Percentiles rank a stretch among this genome's conserved stretches.
phyloP scores from a whole-genome alignment of 2,329 filamentous ascomycete species.

The Beauveria brongniartii region DNA sequence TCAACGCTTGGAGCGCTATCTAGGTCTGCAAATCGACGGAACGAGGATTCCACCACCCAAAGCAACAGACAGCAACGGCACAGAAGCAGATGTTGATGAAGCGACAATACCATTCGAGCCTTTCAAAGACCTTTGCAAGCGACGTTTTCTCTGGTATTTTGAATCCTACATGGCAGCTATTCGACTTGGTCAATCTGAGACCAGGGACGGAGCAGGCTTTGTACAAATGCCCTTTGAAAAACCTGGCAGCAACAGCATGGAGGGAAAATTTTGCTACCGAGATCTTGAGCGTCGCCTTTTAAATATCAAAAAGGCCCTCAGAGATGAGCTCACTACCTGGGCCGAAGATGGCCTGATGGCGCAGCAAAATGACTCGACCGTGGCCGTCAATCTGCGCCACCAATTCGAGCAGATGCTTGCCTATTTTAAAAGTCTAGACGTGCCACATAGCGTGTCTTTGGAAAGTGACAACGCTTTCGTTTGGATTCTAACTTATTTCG shows the following conservation, averaged over 20 bases:
- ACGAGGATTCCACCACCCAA: constrained; percentile 24
- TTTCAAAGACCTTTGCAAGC: constrained; percentile 85
- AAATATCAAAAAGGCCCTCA: constrained; percentile 60
- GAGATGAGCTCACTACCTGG: constrained; percentile 67
- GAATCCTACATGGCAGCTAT: constrained; percentile 74
- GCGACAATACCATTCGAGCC: constrained; percentile 61
- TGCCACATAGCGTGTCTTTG: constrained; percentile 67
- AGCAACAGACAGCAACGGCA: constrained; percentile 29
- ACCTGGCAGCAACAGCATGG: constrained; percentile 66
- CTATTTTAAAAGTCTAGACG: constrained; percentile 61
- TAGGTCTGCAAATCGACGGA: constrained; percentile 54
- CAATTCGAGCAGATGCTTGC: constrained; percentile 79
- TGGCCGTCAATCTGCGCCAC: constrained; percentile 73
- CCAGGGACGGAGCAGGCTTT: constrained; percentile 58
- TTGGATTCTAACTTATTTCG: constrained; percentile 85
- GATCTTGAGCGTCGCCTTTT: constrained; percentile 62
- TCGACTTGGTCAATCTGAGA: constrained; percentile 54
- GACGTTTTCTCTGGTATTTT: constrained; percentile 92
- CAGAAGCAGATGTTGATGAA: constrained; percentile 41
- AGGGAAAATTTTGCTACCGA: constrained; percentile 74
- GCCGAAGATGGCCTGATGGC: constrained; percentile 56
- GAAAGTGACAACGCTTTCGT: constrained; percentile 80
- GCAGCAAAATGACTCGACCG: constrained; percentile 58
- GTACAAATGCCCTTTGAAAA: constrained; percentile 80
- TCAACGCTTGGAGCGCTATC: constrained; percentile 70